A percentile compares a stretch with the other conserved stretches of the same genome.
Evolutionary conservation across 805 yeast genomes (phyloP).

Genomic region (Myxozyma neglecta): DNA sequence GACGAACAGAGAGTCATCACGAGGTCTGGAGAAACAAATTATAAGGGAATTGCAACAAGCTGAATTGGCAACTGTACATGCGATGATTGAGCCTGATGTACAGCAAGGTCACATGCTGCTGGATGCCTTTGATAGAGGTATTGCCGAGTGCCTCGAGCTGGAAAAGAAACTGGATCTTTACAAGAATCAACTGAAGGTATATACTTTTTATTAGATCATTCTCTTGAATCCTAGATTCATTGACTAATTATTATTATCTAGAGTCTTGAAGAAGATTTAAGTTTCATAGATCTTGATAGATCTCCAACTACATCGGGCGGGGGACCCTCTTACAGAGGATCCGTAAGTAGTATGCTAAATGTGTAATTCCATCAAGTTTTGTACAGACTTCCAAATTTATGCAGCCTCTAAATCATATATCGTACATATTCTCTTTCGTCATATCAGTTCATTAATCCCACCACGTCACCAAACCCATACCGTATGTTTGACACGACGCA

Average conservation of each 20-base stretch:
- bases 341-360: constrained; percentile 5
- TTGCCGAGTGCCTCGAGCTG: constrained; percentile 55
- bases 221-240: too few relatives aligned
- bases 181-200: constrained; percentile 20
- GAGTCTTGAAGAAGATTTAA: constrained; percentile 17
- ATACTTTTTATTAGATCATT: background rate
- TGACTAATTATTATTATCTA: background rate
- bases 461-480: constrained; percentile 96
- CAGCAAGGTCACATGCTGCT: constrained; percentile 46
- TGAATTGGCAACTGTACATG: constrained; percentile 62
- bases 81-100: constrained; percentile 50
- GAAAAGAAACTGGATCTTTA: constrained; percentile 51
- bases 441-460: constrained; percentile 62
- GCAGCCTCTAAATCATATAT: background rate
- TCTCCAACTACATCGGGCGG: background rate
- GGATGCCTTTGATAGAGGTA: constrained; percentile 47
- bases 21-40: constrained; percentile 57
- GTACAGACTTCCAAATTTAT: background rate
- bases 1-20: constrained; percentile 66
- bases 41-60: constrained; percentile 57
- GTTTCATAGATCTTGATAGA: background rate
- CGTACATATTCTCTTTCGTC: background rate
- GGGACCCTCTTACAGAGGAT: background rate
- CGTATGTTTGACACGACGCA: constrained; percentile 92
- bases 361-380: background rate